These are phyloP conservation scores for Athelia psychrophila DNA, from an alignment of 1,284 basidiomycete genomes.

Conservation along the genomic window DNA sequence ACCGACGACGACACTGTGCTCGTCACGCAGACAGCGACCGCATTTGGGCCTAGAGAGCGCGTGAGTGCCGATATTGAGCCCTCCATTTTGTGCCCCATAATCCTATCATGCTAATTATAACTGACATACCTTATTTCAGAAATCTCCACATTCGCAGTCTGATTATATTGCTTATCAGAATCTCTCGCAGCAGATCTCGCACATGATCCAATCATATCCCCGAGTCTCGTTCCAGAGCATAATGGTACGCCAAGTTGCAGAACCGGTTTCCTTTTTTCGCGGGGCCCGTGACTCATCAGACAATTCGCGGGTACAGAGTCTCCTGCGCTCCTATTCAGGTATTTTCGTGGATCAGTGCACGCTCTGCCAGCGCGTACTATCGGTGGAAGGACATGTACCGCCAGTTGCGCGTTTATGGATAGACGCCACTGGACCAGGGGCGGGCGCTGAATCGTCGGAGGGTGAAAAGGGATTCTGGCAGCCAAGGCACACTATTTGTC, in stretches of 20 bases:
- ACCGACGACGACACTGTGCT: slow-evolving; percentile 30
- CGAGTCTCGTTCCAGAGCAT: slow-evolving; percentile 46
- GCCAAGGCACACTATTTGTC: slow-evolving; percentile 51
- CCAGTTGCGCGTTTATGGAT: slow-evolving; percentile 63
- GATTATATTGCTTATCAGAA: slow-evolving; percentile 60
- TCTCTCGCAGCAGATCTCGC: slow-evolving; percentile 61
- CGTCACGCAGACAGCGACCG: slow-evolving; percentile 55
- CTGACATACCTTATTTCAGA: slow-evolving; percentile 40
- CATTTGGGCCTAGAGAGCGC: slow-evolving; percentile 67
- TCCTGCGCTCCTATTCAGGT: slow-evolving; percentile 51
- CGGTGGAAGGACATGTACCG: slow-evolving; percentile 65
- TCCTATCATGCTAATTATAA: neutral
- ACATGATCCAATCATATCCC: slow-evolving; percentile 53
- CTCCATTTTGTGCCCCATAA: neutral
- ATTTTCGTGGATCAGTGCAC: slow-evolving; percentile 61
- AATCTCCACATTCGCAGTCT: slow-evolving; percentile 64
- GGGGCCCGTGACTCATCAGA: neutral
- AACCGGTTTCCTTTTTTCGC: neutral
- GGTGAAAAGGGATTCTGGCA: slow-evolving; percentile 41
- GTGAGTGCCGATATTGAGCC: slow-evolving; percentile 29
- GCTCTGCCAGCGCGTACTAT: slow-evolving; percentile 59
- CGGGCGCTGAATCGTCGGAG: slow-evolving; percentile 7
- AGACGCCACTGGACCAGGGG: slow-evolving; percentile 16
- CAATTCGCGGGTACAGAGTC: slow-evolving; percentile 29
- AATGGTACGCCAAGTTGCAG: slow-evolving; percentile 31